A percentile compares a stretch with the other conserved stretches of the same genome.
Conservation (phyloP, 108 stramenopile species). For the Tribonema minus region DNA sequence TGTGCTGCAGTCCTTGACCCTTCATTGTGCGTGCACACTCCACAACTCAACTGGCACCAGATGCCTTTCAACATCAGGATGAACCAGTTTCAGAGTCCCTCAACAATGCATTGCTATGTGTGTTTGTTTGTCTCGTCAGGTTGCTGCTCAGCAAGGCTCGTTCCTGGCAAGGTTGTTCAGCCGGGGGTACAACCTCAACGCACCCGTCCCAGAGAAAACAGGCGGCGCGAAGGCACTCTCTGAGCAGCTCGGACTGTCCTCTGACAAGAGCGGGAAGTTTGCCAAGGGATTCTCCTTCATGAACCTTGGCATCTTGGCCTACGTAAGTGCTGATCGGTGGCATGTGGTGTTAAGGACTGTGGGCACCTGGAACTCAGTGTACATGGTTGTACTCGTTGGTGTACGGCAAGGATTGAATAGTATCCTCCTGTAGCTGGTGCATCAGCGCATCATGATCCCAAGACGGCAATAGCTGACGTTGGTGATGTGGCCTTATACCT, state of each 20-base stretch:
- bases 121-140: conserved; percentile 40
- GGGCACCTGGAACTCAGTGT: no score
- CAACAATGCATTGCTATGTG: background rate
- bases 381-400: no score
- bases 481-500: no score
- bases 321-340: conserved; percentile 34
- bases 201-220: conserved; percentile 14
- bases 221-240: background rate
- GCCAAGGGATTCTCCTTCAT: conserved; percentile 90
- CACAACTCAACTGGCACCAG: no score
- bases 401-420: no score
- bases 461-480: no score
- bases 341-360: no score
- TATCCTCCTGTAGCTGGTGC: no score
- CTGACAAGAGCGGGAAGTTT: conserved; percentile 48
- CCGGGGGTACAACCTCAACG: conserved; percentile 61
- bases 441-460: no score
- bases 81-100: no score
- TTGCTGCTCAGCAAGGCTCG: conserved; percentile 86
- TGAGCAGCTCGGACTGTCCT: conserved; percentile 35
- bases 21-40: background rate
- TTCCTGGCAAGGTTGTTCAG: conserved; percentile 74
- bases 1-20: background rate
- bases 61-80: no score
- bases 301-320: conserved; percentile 87